Base-by-base conservation (phyloP, 331 rosid species). In the Rosa hybrid region DNA sequence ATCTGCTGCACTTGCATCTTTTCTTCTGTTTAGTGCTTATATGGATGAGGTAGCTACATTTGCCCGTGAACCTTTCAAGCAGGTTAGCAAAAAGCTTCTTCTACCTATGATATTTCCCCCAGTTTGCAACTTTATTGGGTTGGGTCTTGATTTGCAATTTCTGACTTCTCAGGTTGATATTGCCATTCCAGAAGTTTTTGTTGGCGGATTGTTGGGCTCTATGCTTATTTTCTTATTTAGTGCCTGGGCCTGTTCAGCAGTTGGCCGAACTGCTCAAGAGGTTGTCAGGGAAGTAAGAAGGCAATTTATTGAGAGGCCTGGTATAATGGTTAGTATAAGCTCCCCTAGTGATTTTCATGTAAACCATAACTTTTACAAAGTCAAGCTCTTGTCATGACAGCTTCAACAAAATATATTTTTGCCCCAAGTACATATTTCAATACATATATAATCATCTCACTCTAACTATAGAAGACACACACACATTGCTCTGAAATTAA, bases 281-380 rank as follows among this genome's bases (percentile, higher is more conserved):
- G 98, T 96, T 87, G 98, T 96, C 78, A 93, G 88, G 78, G 99
- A 96, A 96, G 99, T 96, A 30, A 87, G 99, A 85, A 86, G 98
- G 85, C 99, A 96, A 83, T 96, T 96, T 87, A 91, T 96, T 86
- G 98, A 96, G 90, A 88, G 97, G 91, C 98, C 98, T 80, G 98
- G 99, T 82, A 96, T 96, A 86, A 96, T 96, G 99, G 99, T 96
- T 80, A 82, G 99, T 86, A 78, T 60, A 14, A 74, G 70, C 63
- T 80, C 82, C 76, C 51, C 34, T 81, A 71, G 77, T 78, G 79
- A 81, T 77, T 39, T 75, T 67, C 48, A 3, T 44, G 18, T 45
- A 65, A 57, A 38, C 14, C 48, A 34, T 72, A 48, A 30, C 46
- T 49, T 23, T 11, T 11, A 72, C 48, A 46, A 25, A 76, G 42